Evolutionary conservation across 495 filamentous ascomycete species (phyloP), one percentile per base, ranked within the genome.

Genomic region (Lichenothelia convexa): DNA sequence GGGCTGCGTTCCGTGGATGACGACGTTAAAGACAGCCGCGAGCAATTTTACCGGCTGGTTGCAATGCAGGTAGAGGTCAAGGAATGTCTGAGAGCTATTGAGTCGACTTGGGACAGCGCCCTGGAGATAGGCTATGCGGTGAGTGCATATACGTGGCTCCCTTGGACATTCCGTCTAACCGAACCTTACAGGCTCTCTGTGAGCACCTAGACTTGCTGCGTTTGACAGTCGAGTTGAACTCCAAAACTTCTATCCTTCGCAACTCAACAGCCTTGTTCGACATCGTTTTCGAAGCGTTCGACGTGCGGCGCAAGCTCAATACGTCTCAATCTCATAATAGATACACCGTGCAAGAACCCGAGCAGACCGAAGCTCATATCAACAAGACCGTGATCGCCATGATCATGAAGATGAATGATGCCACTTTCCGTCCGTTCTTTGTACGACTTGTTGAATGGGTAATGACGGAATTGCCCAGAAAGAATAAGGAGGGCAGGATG

Each of bases 331-430:
- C 52, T 4, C 45, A 58, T 5, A 53, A 62, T 12, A 47, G 45
- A 22, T 64, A 64, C 20, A 55, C 63, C 18, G 54, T 59, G 20
- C 57, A 59, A 4, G 66, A 70, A 24, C 48, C 85, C 20, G 61
- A 68, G 18, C 62, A 67, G 32, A 60, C 81, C n/a, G 83, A 93
- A 53, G 60, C 59, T 21, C 48, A 58, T 2, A 45, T 81, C 36
- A 72, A 80, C 44, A 63, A 75, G 8, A 63, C 73, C 2, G 74
- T 72, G 0, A 71, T 95, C 26, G 78, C 82, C 53, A 86, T 93
- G 74, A 79, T 89, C 34, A 80, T 91, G 59, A 94, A 94, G 65
- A 67, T 95, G 16, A 95, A 93, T 56, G 91, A 97, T 55, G 71
- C 77, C n/a, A 71, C 79, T 13, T 97, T 95, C 70, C 70, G 86